Percentiles rank a stretch among this genome's conserved stretches.
Evolutionary conservation across 169 alveolate species (phyloP).

Genomic region (Cryptosporidium bovis): DNA sequence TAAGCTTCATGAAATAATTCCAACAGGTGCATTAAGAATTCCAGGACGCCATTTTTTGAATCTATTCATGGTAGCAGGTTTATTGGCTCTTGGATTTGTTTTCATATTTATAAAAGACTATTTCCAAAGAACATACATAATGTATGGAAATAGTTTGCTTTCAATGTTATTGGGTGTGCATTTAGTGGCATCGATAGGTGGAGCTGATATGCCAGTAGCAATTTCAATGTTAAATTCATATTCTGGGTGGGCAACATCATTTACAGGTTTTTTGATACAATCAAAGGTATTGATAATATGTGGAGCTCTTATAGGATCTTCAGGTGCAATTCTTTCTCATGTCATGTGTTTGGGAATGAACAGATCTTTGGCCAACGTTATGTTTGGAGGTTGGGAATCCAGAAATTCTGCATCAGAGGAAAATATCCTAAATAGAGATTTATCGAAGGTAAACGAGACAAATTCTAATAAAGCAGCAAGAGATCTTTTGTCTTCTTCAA

Average conservation of each 20-base stretch:
- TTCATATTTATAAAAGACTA: conserved; percentile 59
- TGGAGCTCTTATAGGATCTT: conserved; percentile 94
- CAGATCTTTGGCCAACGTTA: conserved; percentile 87
- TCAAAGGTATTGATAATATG: conserved; percentile 90
- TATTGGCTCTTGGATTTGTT: conserved; percentile 77
- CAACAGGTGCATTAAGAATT: conserved; percentile 83
- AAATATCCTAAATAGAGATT: conserved; percentile 58
- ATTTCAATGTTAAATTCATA: conserved; percentile 93
- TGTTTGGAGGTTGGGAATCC: conserved; percentile 89
- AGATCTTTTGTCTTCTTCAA: conserved; percentile 82
- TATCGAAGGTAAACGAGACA: conserved; percentile 80
- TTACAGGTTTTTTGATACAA: conserved; percentile 91
- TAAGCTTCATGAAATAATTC: conserved; percentile 88
- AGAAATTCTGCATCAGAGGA: conserved; percentile 77
- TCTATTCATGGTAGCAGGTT: conserved; percentile 75
- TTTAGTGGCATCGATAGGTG: conserved; percentile 91
- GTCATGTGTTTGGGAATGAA: conserved; percentile 95
- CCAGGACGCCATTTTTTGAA: conserved; percentile 84
- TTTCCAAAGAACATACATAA: conserved; percentile 69
- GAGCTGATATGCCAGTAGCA: conserved; percentile 96
- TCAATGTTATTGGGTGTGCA: conserved; percentile 88
- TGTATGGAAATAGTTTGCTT: conserved; percentile 78
- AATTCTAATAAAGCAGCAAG: conserved; percentile 86
- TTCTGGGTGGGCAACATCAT: conserved; percentile 93
- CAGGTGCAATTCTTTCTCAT: conserved; percentile 94